Evolutionary conservation across 768 basidiomycete species (phyloP).

Genomic region (Hydnomerulius pinastri): DNA sequence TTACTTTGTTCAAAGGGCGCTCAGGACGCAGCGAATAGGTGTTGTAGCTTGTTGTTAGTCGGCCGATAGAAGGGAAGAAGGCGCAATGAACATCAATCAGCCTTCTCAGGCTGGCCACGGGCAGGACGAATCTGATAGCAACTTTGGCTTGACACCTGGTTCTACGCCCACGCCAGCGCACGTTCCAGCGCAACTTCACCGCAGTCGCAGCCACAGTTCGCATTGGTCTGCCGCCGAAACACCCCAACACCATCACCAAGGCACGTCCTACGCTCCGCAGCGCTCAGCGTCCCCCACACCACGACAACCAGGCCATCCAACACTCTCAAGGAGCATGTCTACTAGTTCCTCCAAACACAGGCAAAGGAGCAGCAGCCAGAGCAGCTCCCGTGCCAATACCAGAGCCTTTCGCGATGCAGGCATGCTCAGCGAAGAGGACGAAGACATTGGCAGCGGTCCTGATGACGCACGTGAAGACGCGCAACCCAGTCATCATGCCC

Average conservation of each 20-base stretch:
- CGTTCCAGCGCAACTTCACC: slow-evolving; percentile 35
- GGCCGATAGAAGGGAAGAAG: not conserved
- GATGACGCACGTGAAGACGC: slow-evolving; percentile 37
- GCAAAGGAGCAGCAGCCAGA: slow-evolving; percentile 61
- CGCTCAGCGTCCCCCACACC: slow-evolving; percentile 48
- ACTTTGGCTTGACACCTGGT: slow-evolving; percentile 32
- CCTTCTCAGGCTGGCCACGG: slow-evolving; percentile 20
- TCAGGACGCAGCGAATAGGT: not conserved
- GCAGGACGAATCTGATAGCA: slow-evolving; percentile 37
- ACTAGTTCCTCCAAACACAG: slow-evolving; percentile 49
- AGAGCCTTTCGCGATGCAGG: slow-evolving; percentile 46
- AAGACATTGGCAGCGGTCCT: slow-evolving; percentile 41
- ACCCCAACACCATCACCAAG: slow-evolving; percentile 66
- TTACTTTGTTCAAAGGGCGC: not conserved
- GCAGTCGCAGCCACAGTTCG: slow-evolving; percentile 55
- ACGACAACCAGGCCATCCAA: slow-evolving; percentile 42
- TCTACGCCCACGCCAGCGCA: slow-evolving; percentile 47
- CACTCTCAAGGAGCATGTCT: slow-evolving; percentile 53
- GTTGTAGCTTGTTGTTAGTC: not conserved
- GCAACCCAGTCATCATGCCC: slow-evolving; percentile 15
- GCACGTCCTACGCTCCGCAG: slow-evolving; percentile 57
- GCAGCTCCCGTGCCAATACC: slow-evolving; percentile 54
- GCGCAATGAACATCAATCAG: slow-evolving; percentile 13
- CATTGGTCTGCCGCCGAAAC: slow-evolving; percentile 59
- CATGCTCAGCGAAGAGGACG: slow-evolving; percentile 54